phyloP scores from a whole-genome alignment of 352 stramenopile species.

The Phytophthora gonapodyides region DNA sequence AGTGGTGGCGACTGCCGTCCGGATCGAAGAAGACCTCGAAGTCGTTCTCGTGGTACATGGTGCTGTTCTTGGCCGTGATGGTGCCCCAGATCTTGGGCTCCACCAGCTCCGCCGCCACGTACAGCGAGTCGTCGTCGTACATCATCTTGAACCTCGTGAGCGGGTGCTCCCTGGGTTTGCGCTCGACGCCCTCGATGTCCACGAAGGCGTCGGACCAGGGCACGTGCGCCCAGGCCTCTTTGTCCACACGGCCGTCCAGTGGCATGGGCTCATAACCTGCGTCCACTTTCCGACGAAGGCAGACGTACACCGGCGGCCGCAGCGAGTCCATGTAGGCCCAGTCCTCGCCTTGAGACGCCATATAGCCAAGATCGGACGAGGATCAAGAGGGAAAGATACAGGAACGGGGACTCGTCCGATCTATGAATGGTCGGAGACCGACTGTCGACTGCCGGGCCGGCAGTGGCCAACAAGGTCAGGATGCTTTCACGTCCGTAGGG shows the following conservation, averaged over 20 bases:
- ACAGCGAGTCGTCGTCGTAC: conserved; percentile 76
- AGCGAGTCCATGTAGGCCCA: conserved; percentile 65
- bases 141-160: conserved; percentile 82
- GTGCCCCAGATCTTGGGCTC: conserved; percentile 83
- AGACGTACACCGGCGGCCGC: conserved; percentile 69
- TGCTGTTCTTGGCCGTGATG: conserved; percentile 65
- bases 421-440: no score
- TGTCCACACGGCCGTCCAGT: conserved; percentile 65
- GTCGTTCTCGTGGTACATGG: conserved; percentile 92
- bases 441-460: no score
- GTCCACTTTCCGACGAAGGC: conserved; percentile 52
- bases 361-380: conserved; percentile 13
- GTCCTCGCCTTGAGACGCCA: conserved; percentile 26
- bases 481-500: no score
- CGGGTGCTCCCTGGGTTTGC: conserved; percentile 48
- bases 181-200: conserved; percentile 70
- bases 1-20: conserved; percentile 79
- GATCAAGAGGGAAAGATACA: not conserved
- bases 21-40: conserved; percentile 94
- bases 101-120: conserved; percentile 67
- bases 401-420: no score
- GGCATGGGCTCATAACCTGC: conserved; percentile 41
- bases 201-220: conserved; percentile 76
- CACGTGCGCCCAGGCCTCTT: conserved; percentile 68
- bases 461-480: no score